Conservation (phyloP, 805 yeast species). For the Metschnikowia matae region DNA sequence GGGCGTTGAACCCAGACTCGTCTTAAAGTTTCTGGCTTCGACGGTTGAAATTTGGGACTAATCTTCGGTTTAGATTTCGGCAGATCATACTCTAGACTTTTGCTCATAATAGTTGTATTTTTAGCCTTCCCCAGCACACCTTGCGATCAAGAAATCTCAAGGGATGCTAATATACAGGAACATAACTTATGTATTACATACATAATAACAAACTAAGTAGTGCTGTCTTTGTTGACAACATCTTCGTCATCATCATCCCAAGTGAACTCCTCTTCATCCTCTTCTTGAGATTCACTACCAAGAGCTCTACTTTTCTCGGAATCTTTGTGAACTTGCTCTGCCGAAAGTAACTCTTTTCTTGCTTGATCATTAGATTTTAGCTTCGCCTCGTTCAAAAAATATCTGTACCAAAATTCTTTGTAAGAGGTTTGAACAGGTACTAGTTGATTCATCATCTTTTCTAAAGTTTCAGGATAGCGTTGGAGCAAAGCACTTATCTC, state of each 20-base stretch:
- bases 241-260: slow-evolving; percentile 52
- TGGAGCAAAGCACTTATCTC: slow-evolving; percentile 47
- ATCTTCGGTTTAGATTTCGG: slow-evolving; percentile 1
- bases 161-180: slow-evolving; percentile 1
- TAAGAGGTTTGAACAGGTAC: slow-evolving; percentile 65
- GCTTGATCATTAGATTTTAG: slow-evolving; percentile 60
- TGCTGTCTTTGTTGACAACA: slow-evolving; percentile 19
- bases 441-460: slow-evolving; percentile 51
- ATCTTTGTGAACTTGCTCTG: slow-evolving; percentile 13
- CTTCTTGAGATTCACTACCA: slow-evolving; percentile 15
- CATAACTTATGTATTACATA: background rate
- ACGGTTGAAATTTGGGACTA: background rate
- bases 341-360: slow-evolving; percentile 57
- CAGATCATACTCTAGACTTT: slow-evolving; percentile 3
- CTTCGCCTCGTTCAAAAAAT: slow-evolving; percentile 50
- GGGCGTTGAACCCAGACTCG: slow-evolving; percentile 55
- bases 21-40: background rate
- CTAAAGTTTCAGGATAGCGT: slow-evolving; percentile 46
- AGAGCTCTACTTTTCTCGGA: slow-evolving; percentile 25
- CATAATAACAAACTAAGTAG: background rate
- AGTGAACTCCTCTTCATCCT: slow-evolving; percentile 48
- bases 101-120: background rate
- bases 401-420: slow-evolving; percentile 69
- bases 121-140: background rate
- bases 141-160: background rate